Evolutionary conservation across 1,284 basidiomycete species (phyloP).

Genomic region (Tylopilus sp.): DNA sequence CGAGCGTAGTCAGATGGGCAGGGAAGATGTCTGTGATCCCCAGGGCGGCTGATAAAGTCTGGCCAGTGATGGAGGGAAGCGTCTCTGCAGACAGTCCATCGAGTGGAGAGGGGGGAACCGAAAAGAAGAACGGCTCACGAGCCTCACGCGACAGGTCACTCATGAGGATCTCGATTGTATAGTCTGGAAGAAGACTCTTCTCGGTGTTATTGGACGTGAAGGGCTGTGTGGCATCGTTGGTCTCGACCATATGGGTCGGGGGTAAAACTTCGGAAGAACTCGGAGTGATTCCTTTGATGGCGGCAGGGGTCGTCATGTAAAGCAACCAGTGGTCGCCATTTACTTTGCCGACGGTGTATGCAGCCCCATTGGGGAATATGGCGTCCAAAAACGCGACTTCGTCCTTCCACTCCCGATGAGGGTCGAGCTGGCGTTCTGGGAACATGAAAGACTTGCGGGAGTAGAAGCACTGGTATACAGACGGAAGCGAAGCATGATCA

Average conservation of each 20-base stretch:
- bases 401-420: slow-evolving; percentile 92
- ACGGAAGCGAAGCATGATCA: slow-evolving; percentile 70
- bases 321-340: slow-evolving; percentile 99
- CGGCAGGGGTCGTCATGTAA: slow-evolving; percentile 76
- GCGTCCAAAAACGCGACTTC: slow-evolving; percentile 92
- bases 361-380: slow-evolving; percentile 85
- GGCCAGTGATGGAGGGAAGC: slow-evolving; percentile 64
- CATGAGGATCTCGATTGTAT: slow-evolving; percentile 99
- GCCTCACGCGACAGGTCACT: slow-evolving; percentile 81
- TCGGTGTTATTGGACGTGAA: slow-evolving; percentile 23
- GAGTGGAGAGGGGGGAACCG: slow-evolving; percentile 36
- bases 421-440: slow-evolving; percentile 92
- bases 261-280: slow-evolving; percentile 18
- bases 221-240: slow-evolving; percentile 7
- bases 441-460: slow-evolving; percentile 99
- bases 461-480: slow-evolving; percentile 92
- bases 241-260: slow-evolving; percentile 9
- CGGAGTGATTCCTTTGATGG: slow-evolving; percentile 31
- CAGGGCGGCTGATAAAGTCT: slow-evolving; percentile 67
- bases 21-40: slow-evolving; percentile 87
- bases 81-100: slow-evolving; percentile 34
- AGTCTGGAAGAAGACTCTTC: slow-evolving; percentile 56
- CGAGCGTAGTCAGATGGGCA: slow-evolving; percentile 74
- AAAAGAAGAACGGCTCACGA: slow-evolving; percentile 78
- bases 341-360: slow-evolving; percentile 97